Evolutionary conservation across 352 stramenopile genomes (phyloP).

Genomic region (Phytophthora sp.): DNA sequence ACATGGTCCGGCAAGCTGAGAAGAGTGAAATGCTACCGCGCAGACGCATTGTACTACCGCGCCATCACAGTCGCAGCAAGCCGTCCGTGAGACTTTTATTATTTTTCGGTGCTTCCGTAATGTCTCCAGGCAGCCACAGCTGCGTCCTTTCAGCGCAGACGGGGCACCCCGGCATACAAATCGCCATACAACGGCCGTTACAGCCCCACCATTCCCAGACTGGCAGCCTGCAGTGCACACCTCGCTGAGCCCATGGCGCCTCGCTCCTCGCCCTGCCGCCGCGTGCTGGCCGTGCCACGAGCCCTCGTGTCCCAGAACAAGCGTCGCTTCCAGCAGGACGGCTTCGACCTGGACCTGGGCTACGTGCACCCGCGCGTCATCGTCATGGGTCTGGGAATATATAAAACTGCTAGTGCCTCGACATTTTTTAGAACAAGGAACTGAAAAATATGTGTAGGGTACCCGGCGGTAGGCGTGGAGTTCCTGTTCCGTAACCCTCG

Average conservation of each 20-base stretch:
- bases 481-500: constrained; percentile 68
- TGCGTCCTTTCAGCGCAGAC: constrained; percentile 8
- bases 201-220: constrained; percentile 11
- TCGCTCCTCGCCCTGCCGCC: constrained; percentile 28
- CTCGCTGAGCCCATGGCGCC: constrained; percentile 21
- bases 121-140: neutral
- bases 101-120: no score
- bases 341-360: constrained; percentile 74
- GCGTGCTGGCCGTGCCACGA: constrained; percentile 56
- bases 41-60: no score
- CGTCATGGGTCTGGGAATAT: constrained; percentile 65
- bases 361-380: constrained; percentile 79
- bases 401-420: constrained; percentile 1
- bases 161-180: constrained; percentile 8
- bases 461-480: constrained; percentile 62
- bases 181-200: constrained; percentile 27
- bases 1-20: no score
- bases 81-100: no score
- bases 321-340: constrained; percentile 58
- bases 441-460: constrained; percentile 44
- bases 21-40: no score
- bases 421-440: neutral
- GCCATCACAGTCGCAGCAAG: no score
- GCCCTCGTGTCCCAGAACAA: constrained; percentile 85
- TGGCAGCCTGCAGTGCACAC: neutral